Percentiles rank a stretch among this genome's conserved stretches.
Evolutionary conservation across 306 rosid genomes (phyloP).

Genomic region (Fragaria nilgerrensis): DNA sequence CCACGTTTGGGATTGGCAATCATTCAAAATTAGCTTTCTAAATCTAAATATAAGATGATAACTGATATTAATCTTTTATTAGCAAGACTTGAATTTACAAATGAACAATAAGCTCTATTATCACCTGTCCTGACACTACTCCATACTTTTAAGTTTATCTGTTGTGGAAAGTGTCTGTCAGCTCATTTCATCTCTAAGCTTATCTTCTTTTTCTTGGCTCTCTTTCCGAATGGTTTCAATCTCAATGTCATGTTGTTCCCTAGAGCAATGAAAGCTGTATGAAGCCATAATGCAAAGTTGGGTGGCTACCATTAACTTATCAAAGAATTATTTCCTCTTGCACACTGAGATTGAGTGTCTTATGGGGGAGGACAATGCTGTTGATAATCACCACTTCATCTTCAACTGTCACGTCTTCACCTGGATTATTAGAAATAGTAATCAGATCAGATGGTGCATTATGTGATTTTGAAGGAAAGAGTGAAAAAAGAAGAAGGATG

Average conservation of each 20-base stretch:
- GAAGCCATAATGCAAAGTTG: neutral
- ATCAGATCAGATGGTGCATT: constrained; percentile 3
- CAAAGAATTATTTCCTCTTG: constrained; percentile 91
- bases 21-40: neutral
- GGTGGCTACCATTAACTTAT: neutral
- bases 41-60: neutral
- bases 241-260: too few species aligned
- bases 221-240: too few species aligned
- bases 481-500: neutral
- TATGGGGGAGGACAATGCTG: constrained; percentile 89
- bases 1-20: neutral
- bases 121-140: neutral
- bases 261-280: constrained; percentile 10
- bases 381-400: constrained; percentile 89
- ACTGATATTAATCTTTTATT: neutral
- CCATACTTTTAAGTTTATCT: too few species aligned
- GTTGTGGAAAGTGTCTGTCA: too few species aligned
- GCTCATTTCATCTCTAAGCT: too few species aligned
- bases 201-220: too few species aligned
- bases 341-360: constrained; percentile 82
- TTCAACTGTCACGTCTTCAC: constrained; percentile 85
- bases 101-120: neutral
- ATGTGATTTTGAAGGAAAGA: neutral
- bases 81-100: constrained; percentile 20
- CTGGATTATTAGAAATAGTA: constrained; percentile 41